Evolutionary conservation across 768 basidiomycete genomes (phyloP), one percentile per base, ranked within the genome.

Genomic region (Sarcodon sp.): DNA sequence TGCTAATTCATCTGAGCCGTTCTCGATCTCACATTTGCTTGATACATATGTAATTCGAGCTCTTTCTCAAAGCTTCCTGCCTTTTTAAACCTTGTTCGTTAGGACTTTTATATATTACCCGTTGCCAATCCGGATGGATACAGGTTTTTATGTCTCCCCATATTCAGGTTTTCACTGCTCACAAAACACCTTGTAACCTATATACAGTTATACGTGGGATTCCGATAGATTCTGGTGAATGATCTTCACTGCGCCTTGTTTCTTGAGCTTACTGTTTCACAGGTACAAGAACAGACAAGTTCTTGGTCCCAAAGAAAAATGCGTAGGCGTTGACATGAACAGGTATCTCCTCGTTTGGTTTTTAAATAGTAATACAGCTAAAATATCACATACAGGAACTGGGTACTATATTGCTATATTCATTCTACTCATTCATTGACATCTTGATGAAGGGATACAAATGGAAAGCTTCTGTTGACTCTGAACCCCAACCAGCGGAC

Each of bases 301-400:
- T 8, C 55, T 77, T 27, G 70, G 69, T 11, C 65, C 73, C 0
- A 61, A 66, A 21, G 61, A 66, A 13, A 70, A 71, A 43, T 87
- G 85, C 55, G 53, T 72, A 9, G 85, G 89, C 0, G 65, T 89
- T 31, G 89, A 91, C 59, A 80, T 87, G 73, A 88, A 89, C 59
- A 66, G 84, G 74, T 81, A 56, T 34, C 6, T 6, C 35, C n/a
- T 36, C 13, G 9, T 47, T 31, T 7, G 32, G 37, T 32, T 12
- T n/a, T 12, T 45, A 4, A 43, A 9, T n/a, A 10, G 31, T 13
- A 31, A 37, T 43, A 33, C 16, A 12, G 46, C 43, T 38, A 38
- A 35, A 44, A 33, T 32, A 39, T 51, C 33, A 47, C 34, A 48
- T 60, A 64, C 55, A 74, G 83, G 35, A 86, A 87, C 56, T 80